These are phyloP conservation scores for Fragaria vesca DNA, from an alignment of 306 rosid species.

Conservation along the genomic window DNA sequence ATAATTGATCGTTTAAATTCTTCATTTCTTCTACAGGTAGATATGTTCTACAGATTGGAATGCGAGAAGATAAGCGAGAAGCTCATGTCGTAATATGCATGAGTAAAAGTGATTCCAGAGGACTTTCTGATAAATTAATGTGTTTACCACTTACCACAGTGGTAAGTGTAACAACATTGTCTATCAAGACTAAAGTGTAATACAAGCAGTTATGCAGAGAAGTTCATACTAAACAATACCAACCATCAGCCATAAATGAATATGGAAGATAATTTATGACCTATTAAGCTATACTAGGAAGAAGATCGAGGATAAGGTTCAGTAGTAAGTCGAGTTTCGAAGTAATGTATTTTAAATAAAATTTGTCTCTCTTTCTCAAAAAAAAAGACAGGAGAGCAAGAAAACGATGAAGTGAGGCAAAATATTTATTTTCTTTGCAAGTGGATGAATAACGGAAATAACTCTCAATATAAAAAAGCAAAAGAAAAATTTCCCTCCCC, in stretches of 20 bases:
- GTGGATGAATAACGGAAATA: too few species aligned
- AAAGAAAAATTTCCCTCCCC: too few species aligned
- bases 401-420: too few species aligned
- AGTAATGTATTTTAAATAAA: not conserved
- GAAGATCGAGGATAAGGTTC: not conserved
- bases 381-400: too few species aligned
- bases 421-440: too few species aligned
- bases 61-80: slow-evolving; percentile 12
- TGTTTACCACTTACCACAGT: not conserved
- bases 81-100: not conserved
- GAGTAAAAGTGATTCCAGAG: not conserved
- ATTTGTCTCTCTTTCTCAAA: too few species aligned
- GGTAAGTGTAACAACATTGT: not conserved
- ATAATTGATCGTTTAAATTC: not conserved
- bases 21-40: slow-evolving; percentile 18
- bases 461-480: too few species aligned
- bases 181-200: too few species aligned
- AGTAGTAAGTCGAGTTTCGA: not conserved
- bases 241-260: not conserved
- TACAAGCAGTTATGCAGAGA: not conserved
- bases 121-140: not conserved
- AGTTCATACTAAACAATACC: not conserved
- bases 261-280: not conserved
- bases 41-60: not conserved
- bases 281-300: not conserved